Evolutionary conservation across 768 basidiomycete species (phyloP), one percentile per base, ranked within the genome.

Genomic region (Russula foetens): DNA sequence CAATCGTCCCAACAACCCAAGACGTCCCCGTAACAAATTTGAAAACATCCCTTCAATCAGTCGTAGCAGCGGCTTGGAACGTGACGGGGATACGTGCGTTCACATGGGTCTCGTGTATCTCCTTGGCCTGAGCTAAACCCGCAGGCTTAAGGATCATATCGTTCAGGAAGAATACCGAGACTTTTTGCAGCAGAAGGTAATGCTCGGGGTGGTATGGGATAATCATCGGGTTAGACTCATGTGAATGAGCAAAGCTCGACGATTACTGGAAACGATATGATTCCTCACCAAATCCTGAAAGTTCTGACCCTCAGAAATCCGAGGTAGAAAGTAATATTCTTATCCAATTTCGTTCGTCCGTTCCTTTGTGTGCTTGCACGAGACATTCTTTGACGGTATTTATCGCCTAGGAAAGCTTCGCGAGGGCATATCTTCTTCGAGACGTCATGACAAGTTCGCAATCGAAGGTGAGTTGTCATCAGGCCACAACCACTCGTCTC

Each of bases 21-120:
- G 24, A 21, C 24, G 21, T n/a, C 4, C 39, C 7, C 31, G 15
- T 24, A 39, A 6, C 31, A 58, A 55, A 26, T 64, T 64, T 31
- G 82, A 86, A 59, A 73, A 80, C 52, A 79, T 90, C 50, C 79
- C 88, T 1, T 87, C 86, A 2, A 81, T 90, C 49, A 90, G 88
- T 68, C 78, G 89, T 43, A 88, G 86, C 66, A 85, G 88, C 64
- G 88, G 89, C 11, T 69, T 90, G 26, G 85, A 85, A 66, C 83
- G 81, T 65, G 86, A 83, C 61, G 88, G 89, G 41, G 85, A 90
- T 72, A 78, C 80, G 89, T 91, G 72, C 79, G 88, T 68, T 26
- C 24, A 49, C 47, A 41, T 39, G 11, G 19, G 14, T 15, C 35
- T 24, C n/a, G 2, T 44, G 3, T 23, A 26, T 1, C 8, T 39